Base-by-base conservation (phyloP, 2,329 filamentous ascomycete genomes). In the Colletotrichum caudatum region DNA sequence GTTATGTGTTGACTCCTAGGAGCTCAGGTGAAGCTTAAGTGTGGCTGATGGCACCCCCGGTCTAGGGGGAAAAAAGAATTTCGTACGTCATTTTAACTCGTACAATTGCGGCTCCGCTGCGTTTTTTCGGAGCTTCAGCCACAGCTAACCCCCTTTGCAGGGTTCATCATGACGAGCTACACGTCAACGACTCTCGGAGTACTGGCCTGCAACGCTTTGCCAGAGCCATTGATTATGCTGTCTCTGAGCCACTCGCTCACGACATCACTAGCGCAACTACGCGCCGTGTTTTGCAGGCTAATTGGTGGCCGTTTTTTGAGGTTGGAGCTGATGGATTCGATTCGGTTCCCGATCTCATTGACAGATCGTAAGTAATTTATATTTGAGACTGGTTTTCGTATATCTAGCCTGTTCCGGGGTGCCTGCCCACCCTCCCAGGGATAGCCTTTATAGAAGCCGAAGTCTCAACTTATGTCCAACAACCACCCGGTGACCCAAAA, bases 11-110 rank as follows among this genome's bases (percentile, higher is more conserved):
- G 35, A 29, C 39, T n/a, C n/a, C n/a, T n/a, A 41, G 33, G 33
- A 62, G 59, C 59, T 62, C 26, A 14, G 18, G 46, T 50, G 46
- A 62, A 62, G 46, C 46, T 48, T 26, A 41, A 48, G 69, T 71
- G 69, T 71, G 69, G 69, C 69, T 71, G 68, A 39, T 39, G 58
- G 35, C 35, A 57, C n/a, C 54, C 39, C 26, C 51, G 29, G 53
- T 44, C 58, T 50, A 41, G 48, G 12, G 48, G 12, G 3, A 33
- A 3, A 46, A 46, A 61, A 60, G 59, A 63, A 63, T 62, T 71
- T 71, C 58, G 59, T 71, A 71, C 69, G 69, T 71, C 69, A 71
- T 71, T 58, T 69, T 59, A 39, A 51, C 64, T 68, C 18, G 18
- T 37, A 46, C 59, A 63, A 69, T 68, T 71, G 64, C 58, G 69